A percentile compares a stretch with the other conserved stretches of the same genome.
phyloP scores from a whole-genome alignment of 2,329 filamentous ascomycete genomes.

The Leptosphaerulina australis region DNA sequence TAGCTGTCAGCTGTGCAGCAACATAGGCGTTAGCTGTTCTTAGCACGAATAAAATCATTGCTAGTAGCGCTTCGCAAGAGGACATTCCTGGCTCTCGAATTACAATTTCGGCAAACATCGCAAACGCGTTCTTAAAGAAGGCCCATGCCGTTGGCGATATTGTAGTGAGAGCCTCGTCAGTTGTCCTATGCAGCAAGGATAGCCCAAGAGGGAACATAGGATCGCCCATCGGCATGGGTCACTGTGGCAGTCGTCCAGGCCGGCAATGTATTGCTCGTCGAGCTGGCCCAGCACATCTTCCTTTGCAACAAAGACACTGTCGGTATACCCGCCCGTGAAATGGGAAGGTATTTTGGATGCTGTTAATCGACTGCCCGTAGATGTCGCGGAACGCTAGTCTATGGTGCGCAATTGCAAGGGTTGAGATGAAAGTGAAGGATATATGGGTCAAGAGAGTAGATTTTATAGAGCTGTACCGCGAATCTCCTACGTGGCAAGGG shows the following conservation, averaged over 20 bases:
- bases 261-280: neutral
- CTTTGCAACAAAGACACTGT: neutral
- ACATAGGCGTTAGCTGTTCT: neutral
- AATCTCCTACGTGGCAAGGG: no score
- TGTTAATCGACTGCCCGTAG: no score
- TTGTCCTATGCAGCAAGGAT: neutral
- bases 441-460: no score
- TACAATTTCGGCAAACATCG: conserved; percentile 3
- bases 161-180: neutral
- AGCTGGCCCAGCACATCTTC: neutral
- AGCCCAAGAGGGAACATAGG: neutral
- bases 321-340: no score
- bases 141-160: conserved; percentile 1
- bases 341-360: no score
- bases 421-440: no score
- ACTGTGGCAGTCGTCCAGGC: neutral
- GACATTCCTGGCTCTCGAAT: neutral
- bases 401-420: no score
- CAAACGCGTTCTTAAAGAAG: conserved; percentile 10
- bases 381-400: no score
- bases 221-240: conserved; percentile 3
- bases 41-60: conserved; percentile 7
- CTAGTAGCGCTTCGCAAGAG: conserved; percentile 5
- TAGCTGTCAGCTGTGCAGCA: conserved; percentile 2
- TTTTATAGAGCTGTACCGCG: no score